phyloP scores from a whole-genome alignment of 2,329 filamentous ascomycete species.

The Pseudogymnoascus sp. region DNA sequence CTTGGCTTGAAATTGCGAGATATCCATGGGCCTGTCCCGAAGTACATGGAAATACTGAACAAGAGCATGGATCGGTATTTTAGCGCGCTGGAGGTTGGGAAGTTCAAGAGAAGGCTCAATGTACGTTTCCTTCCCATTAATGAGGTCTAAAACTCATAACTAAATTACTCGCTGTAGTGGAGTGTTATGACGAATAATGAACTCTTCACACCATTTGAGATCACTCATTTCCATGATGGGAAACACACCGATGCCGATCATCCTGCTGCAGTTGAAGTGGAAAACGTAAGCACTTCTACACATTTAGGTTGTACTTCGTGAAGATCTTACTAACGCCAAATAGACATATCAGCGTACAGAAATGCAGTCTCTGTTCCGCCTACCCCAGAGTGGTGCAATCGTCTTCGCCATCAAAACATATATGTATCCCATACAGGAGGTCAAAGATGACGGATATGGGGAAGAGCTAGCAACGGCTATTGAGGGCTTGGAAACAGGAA shows the following conservation, averaged over 20 bases:
- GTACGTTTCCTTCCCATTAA: slow-evolving; percentile 14
- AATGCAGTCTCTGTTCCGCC: slow-evolving; percentile 53
- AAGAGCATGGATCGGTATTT: slow-evolving; percentile 58
- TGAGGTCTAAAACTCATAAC: background rate
- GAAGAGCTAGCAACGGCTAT: slow-evolving; percentile 49
- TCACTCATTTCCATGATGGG: slow-evolving; percentile 27
- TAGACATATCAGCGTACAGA: slow-evolving; percentile 47
- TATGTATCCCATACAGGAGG: slow-evolving; percentile 45
- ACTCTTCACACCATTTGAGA: slow-evolving; percentile 34
- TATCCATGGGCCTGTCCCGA: slow-evolving; percentile 53
- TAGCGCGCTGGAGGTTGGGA: slow-evolving; percentile 43
- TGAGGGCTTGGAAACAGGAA: slow-evolving; percentile 51
- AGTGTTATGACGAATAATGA: slow-evolving; percentile 33
- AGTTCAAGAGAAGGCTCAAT: slow-evolving; percentile 49
- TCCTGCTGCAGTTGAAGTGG: background rate
- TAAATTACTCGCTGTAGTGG: slow-evolving; percentile 23
- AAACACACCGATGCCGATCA: slow-evolving; percentile 13
- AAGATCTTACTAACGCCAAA: background rate
- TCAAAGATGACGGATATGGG: slow-evolving; percentile 50
- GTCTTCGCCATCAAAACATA: slow-evolving; percentile 60
- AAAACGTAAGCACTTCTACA: background rate
- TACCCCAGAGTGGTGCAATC: slow-evolving; percentile 46
- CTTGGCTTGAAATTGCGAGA: slow-evolving; percentile 43
- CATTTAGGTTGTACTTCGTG: too few species aligned
- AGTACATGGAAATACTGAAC: slow-evolving; percentile 49